phyloP scores from a whole-genome alignment of 1,284 basidiomycete species.

The Cryptococcus depauperatus region DNA sequence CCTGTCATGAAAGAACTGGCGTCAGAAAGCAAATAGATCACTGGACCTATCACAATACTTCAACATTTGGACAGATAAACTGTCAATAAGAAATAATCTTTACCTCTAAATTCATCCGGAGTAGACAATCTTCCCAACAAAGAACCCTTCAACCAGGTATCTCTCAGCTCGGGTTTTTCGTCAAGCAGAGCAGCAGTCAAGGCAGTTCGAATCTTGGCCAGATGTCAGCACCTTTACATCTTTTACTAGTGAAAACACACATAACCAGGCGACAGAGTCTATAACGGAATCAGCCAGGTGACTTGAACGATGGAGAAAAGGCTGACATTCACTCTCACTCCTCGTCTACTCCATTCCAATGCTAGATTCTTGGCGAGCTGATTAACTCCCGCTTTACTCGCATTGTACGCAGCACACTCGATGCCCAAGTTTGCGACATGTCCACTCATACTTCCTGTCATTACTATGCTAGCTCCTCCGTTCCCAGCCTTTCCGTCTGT shows the following conservation, averaged over 20 bases:
- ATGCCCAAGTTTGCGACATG: slow-evolving; percentile 59
- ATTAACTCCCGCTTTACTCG: slow-evolving; percentile 26
- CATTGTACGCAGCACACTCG: slow-evolving; percentile 42
- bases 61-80: neutral
- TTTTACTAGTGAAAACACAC: too few relatives aligned
- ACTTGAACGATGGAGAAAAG: slow-evolving; percentile 49
- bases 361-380: slow-evolving; percentile 58
- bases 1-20: slow-evolving; percentile 38
- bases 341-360: slow-evolving; percentile 77
- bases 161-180: slow-evolving; percentile 25
- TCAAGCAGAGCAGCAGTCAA: slow-evolving; percentile 30
- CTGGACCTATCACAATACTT: slow-evolving; percentile 17
- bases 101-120: slow-evolving; percentile 32
- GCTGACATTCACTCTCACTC: slow-evolving; percentile 77
- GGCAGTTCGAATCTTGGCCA: slow-evolving; percentile 55
- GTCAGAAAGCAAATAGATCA: slow-evolving; percentile 45
- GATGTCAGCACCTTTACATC: neutral
- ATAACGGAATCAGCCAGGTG: neutral
- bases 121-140: slow-evolving; percentile 25
- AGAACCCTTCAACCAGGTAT: slow-evolving; percentile 26
- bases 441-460: slow-evolving; percentile 81
- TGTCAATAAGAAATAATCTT: neutral
- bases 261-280: neutral
- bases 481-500: slow-evolving; percentile 49
- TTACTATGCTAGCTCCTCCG: slow-evolving; percentile 66